phyloP scores from a whole-genome alignment of 2,329 filamentous ascomycete species.

The Hypoxylon sp. region DNA sequence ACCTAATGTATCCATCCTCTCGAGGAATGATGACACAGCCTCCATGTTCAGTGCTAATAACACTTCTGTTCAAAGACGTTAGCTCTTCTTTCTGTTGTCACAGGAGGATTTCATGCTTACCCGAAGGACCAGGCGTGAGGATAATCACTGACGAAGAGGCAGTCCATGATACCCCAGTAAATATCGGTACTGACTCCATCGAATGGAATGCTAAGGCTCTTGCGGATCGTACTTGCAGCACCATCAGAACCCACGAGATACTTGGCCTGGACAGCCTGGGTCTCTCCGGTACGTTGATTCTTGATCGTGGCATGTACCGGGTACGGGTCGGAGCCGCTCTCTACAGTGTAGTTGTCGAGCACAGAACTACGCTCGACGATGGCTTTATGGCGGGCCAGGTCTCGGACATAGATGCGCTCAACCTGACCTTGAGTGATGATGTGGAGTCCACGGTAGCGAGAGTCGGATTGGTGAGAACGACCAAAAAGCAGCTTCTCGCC shows the following conservation, averaged over 20 bases:
- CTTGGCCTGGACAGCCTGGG: slow-evolving; percentile 48
- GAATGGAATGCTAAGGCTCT: slow-evolving; percentile 48
- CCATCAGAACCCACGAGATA: slow-evolving; percentile 51
- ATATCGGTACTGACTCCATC: slow-evolving; percentile 51
- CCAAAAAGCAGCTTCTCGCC: slow-evolving; percentile 47
- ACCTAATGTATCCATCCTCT: slow-evolving; percentile 51
- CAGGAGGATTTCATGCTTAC: slow-evolving; percentile 33
- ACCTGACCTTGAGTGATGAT: slow-evolving; percentile 54
- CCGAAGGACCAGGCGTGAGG: slow-evolving; percentile 50
- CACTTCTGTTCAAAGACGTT: slow-evolving; percentile 22
- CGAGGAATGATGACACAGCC: slow-evolving; percentile 51
- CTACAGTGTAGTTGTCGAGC: slow-evolving; percentile 39
- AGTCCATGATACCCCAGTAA: slow-evolving; percentile 53
- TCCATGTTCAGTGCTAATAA: slow-evolving; percentile 48
- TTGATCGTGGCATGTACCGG: slow-evolving; percentile 41
- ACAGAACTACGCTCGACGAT: slow-evolving; percentile 49
- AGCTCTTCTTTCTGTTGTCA: background rate
- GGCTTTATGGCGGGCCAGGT: slow-evolving; percentile 50
- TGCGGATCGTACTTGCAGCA: slow-evolving; percentile 49
- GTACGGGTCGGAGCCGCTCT: slow-evolving; percentile 17
- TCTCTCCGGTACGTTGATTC: slow-evolving; percentile 40
- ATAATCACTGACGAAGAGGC: slow-evolving; percentile 46
- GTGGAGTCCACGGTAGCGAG: slow-evolving; percentile 52
- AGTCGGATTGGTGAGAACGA: slow-evolving; percentile 50
- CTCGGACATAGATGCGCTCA: slow-evolving; percentile 53